A percentile compares a stretch with the other conserved stretches of the same genome.
Conservation (phyloP, 1,284 basidiomycete genomes). For the Austroboletus niveus region DNA sequence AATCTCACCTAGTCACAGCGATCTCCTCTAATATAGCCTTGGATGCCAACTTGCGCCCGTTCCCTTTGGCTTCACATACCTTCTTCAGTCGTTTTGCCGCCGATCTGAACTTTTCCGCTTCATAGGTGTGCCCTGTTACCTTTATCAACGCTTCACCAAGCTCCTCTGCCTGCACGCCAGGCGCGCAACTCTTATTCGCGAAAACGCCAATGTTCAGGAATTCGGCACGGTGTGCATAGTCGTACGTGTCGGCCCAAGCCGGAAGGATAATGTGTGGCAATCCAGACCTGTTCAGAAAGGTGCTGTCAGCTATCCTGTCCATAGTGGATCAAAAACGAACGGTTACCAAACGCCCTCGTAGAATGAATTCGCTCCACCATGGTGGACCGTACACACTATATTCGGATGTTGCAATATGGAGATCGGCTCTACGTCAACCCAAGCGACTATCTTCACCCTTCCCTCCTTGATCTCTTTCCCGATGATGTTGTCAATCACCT, state of each 20-base stretch:
- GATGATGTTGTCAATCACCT: neutral
- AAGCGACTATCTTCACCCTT: neutral
- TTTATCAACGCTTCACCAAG: conserved; percentile 8
- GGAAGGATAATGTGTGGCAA: conserved; percentile 12
- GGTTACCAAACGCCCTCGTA: neutral
- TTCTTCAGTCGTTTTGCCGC: conserved; percentile 8
- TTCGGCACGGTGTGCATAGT: conserved; percentile 10
- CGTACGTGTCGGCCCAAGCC: conserved; percentile 17
- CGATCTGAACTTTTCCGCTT: conserved; percentile 2
- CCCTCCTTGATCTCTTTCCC: neutral
- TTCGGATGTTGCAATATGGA: neutral
- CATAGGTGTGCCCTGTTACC: conserved; percentile 5
- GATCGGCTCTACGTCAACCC: neutral
- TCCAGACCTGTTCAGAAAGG: conserved; percentile 3
- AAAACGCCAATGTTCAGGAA: conserved; percentile 14
- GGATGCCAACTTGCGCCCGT: conserved; percentile 2
- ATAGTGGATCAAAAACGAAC: neutral
- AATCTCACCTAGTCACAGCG: neutral
- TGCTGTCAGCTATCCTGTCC: no score
- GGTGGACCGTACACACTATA: neutral
- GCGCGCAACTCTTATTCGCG: conserved; percentile 5
- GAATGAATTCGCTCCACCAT: neutral
- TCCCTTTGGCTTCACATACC: conserved; percentile 8
- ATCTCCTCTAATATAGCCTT: conserved; percentile 3
- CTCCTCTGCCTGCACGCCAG: conserved; percentile 10